Evolutionary conservation across 306 rosid species (phyloP), one percentile per base, ranked within the genome.

Genomic region (Pterocarpus santalinus): DNA sequence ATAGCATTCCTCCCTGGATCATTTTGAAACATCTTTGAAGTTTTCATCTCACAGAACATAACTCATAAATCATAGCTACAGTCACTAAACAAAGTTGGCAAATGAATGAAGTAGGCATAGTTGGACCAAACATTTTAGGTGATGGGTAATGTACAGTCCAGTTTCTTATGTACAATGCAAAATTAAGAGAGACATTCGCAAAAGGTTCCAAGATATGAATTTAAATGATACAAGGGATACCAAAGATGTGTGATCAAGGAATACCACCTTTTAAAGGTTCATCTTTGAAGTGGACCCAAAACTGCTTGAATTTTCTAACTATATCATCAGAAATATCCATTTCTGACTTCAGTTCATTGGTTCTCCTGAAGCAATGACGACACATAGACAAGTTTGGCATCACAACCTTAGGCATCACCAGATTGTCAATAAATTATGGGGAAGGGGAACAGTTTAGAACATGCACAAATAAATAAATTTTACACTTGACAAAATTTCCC

Each of bases 1-100:
- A 95, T 95, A 74, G 97, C 97, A 87, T 95, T 95, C 89, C 98
- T 90, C 85, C 98, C 98, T 95, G 92, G 75, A 78, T 47, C 56
- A 84, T 75, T 65, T 84, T 77, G 68, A 83, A 80, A 76, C 56
- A 63, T 67, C 58, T 62, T 78, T 49, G 11, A 72, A 75, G 43
- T 69, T 71, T 44, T 77, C 51, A 83, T 65, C 78, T 46, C 76
- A 64, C 43, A 82, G 13, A 34, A 88, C 62, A 82, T 60, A 49
- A 64, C 77, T 46, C 71, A 79, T 60, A 81, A 80, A 65, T 52
- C 63, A 72, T 49, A 77, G 82, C 70, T 41, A 43, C 55, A 76
- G 34, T 67, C 43, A 64, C 57, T 61, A 72, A 73, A 63, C 61
- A 75, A 47, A 36, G 12, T 47, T 73, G 12, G 36, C 30, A 65